Evolutionary conservation across 1,139 yeast genomes (phyloP).

Genomic region (Casaregolazyma lundiana): DNA sequence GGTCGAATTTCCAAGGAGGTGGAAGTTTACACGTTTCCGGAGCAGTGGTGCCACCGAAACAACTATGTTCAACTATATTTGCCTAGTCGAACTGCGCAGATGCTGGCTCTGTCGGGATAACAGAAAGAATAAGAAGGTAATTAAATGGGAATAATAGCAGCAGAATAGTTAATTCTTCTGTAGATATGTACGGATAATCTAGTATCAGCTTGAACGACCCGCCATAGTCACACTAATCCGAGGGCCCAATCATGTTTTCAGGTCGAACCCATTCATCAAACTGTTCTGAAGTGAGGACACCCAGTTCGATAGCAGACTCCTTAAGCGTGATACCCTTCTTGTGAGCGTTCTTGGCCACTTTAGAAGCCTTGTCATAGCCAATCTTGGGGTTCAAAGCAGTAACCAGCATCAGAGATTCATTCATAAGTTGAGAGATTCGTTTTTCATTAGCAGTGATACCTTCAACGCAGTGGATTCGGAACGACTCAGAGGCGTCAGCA

Average conservation of each 20-base stretch:
- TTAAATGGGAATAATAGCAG: not conserved
- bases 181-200: too few species aligned
- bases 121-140: not conserved
- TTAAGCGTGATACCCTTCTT: constrained; percentile 94
- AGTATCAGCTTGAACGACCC: too few species aligned
- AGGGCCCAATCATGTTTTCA: constrained; percentile 95
- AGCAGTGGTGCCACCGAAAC: constrained; percentile 73
- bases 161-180: constrained; percentile 5
- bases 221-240: constrained; percentile 22
- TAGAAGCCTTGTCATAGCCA: constrained; percentile 95
- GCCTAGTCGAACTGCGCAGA: constrained; percentile 78
- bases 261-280: constrained; percentile 97
- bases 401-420: constrained; percentile 95
- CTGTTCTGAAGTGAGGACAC: constrained; percentile 74
- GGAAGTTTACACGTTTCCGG: constrained; percentile 54
- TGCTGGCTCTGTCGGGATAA: constrained; percentile 43
- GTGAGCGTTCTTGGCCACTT: constrained; percentile 98
- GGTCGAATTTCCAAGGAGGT: constrained; percentile 55
- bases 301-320: constrained; percentile 88
- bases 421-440: constrained; percentile 78
- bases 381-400: constrained; percentile 98
- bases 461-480: constrained; percentile 90
- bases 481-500: constrained; percentile 85
- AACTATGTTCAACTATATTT: constrained; percentile 78
- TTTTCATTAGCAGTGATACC: constrained; percentile 88